These are phyloP conservation scores for Myxozyma mucilagina DNA, from an alignment of 805 yeast species.

Conservation along the genomic window DNA sequence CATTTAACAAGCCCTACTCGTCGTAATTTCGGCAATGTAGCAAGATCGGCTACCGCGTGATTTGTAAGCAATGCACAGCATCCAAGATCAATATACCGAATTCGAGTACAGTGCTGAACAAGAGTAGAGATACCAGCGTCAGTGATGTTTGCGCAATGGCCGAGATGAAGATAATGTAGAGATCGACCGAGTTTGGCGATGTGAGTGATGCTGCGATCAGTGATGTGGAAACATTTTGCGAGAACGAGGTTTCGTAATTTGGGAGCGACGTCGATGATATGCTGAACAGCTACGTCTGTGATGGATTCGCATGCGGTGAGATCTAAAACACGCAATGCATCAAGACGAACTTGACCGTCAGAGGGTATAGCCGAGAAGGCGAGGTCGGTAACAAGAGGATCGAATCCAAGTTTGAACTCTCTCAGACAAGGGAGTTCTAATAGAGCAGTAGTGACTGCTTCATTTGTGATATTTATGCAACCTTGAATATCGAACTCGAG, in stretches of 20 bases:
- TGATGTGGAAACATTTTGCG: conserved; percentile 83
- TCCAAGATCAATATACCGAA: conserved; percentile 91
- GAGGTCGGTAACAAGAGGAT: conserved; percentile 62
- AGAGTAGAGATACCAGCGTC: conserved; percentile 80
- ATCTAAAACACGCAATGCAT: conserved; percentile 76
- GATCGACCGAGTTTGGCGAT: conserved; percentile 73
- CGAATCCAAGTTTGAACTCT: conserved; percentile 72
- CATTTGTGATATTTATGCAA: conserved; percentile 71
- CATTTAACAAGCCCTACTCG: conserved; percentile 95
- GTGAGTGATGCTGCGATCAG: conserved; percentile 75
- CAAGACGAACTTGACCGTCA: conserved; percentile 39
- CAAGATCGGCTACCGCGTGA: conserved; percentile 71
- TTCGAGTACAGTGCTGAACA: conserved; percentile 74
- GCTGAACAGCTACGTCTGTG: conserved; percentile 75
- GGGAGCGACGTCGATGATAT: conserved; percentile 75
- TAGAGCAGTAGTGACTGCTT: conserved; percentile 58
- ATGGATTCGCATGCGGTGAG: conserved; percentile 79
- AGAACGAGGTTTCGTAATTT: conserved; percentile 81
- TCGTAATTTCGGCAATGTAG: conserved; percentile 74
- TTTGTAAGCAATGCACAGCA: conserved; percentile 90
- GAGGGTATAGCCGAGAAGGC: conserved; percentile 27
- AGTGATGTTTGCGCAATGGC: conserved; percentile 89
- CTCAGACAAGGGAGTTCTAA: conserved; percentile 67
- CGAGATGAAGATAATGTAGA: conserved; percentile 86
- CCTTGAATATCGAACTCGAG: conserved; percentile 89